Percentiles rank a stretch among this genome's conserved stretches.
phyloP scores from a whole-genome alignment of 2,329 filamentous ascomycete species.

The Gliomastix tumulicola region DNA sequence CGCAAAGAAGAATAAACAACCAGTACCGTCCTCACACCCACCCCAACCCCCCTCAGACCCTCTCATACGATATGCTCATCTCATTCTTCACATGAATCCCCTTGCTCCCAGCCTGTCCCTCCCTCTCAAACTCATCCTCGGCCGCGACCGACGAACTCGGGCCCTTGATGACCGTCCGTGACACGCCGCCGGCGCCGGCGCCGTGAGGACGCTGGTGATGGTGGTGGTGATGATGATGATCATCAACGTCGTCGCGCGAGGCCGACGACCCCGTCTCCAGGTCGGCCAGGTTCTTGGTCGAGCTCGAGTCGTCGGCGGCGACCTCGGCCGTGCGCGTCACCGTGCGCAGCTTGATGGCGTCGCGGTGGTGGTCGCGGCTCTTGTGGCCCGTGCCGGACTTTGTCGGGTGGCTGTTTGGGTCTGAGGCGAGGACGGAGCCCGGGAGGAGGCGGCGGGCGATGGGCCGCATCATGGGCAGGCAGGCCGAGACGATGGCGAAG shows the following conservation, averaged over 20 bases:
- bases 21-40: no score
- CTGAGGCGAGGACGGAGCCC: not conserved
- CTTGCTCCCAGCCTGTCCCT: not conserved
- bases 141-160: no score
- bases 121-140: no score
- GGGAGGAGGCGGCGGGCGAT: constrained; percentile 1
- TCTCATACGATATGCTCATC: constrained; percentile 2
- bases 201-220: not conserved
- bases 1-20: no score
- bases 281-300: constrained; percentile 2
- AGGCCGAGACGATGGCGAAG: constrained; percentile 3
- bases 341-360: not conserved
- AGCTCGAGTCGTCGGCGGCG: constrained; percentile 3
- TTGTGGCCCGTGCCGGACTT: not conserved
- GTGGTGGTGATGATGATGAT: not conserved
- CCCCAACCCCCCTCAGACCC: no score
- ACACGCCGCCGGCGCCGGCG: no score
- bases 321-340: not conserved
- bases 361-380: no score
- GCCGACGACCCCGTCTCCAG: not conserved
- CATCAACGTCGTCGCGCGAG: not conserved
- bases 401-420: not conserved
- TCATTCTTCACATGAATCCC: constrained; percentile 2
- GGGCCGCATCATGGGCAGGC: constrained; percentile 1
- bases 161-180: no score